Evolutionary conservation across 169 alveolate species (phyloP).

Genomic region (Plasmodium coatneyi): DNA sequence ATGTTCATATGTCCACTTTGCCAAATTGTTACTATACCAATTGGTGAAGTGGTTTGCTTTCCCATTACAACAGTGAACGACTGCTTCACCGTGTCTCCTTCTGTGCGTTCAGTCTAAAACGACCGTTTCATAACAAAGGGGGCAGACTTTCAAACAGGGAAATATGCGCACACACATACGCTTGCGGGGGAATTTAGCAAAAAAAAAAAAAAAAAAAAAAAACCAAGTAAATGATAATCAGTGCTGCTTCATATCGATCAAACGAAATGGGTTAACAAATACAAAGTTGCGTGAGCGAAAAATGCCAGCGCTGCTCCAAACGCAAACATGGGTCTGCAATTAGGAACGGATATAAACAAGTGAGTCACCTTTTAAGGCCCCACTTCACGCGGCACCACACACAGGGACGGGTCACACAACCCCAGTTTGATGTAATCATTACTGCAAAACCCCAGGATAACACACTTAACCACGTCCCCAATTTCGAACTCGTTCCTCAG

Average conservation of each 20-base stretch:
- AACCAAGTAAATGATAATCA: not conserved
- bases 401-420: constrained; percentile 15
- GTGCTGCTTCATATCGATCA: not conserved
- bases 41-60: not conserved
- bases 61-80: not conserved
- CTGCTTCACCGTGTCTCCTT: not conserved
- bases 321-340: not conserved
- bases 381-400: not conserved
- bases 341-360: not conserved
- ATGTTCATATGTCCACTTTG: not conserved
- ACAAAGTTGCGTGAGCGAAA: not conserved
- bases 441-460: constrained; percentile 17
- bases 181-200: not conserved
- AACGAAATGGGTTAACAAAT: not conserved
- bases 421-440: constrained; percentile 57
- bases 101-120: not conserved
- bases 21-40: not conserved
- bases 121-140: not conserved
- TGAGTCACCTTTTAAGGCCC: not conserved
- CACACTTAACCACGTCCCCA: constrained; percentile 54
- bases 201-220: not conserved
- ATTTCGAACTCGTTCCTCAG: constrained; percentile 18
- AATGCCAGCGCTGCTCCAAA: not conserved
- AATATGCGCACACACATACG: not conserved
- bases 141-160: not conserved